Percentiles rank a stretch among this genome's conserved stretches.
These are phyloP conservation scores for Malus hybrid DNA, from an alignment of 331 rosid species.

Conservation along the genomic window DNA sequence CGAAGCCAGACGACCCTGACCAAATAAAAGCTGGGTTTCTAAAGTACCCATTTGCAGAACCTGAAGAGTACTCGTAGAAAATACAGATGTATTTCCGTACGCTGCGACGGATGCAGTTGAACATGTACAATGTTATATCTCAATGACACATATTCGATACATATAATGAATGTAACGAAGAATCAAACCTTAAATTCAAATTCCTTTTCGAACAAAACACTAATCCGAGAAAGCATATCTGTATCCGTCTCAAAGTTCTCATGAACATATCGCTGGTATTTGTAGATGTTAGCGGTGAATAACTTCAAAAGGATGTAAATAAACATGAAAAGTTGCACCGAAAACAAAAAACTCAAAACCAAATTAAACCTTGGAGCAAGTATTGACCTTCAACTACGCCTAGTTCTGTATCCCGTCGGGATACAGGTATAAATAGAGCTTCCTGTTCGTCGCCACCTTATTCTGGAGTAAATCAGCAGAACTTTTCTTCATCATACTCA, in stretches of 20 bases:
- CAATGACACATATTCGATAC: background rate
- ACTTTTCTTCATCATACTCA: constrained; percentile 17
- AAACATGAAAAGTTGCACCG: constrained; percentile 12
- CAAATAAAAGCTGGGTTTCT: constrained; percentile 37
- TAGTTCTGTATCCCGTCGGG: constrained; percentile 21
- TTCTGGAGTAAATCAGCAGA: constrained; percentile 18
- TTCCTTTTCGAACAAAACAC: constrained; percentile 25
- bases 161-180: background rate
- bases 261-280: constrained; percentile 20
- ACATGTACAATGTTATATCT: background rate
- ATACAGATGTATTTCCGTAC: background rate
- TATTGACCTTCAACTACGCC: constrained; percentile 35
- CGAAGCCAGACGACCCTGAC: constrained; percentile 64
- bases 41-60: constrained; percentile 68
- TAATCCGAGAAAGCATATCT: constrained; percentile 23
- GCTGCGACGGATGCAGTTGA: too few species aligned
- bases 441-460: constrained; percentile 36
- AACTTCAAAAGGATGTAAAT: constrained; percentile 8
- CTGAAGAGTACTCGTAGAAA: constrained; percentile 58
- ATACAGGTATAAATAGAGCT: constrained; percentile 20
- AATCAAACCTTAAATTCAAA: constrained; percentile 14
- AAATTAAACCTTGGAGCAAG: constrained; percentile 29
- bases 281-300: constrained; percentile 17
- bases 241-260: constrained; percentile 16
- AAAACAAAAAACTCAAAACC: constrained; percentile 32